Evolutionary conservation across 1,284 basidiomycete species (phyloP).

Genomic region (Papiliotrema laurentii): DNA sequence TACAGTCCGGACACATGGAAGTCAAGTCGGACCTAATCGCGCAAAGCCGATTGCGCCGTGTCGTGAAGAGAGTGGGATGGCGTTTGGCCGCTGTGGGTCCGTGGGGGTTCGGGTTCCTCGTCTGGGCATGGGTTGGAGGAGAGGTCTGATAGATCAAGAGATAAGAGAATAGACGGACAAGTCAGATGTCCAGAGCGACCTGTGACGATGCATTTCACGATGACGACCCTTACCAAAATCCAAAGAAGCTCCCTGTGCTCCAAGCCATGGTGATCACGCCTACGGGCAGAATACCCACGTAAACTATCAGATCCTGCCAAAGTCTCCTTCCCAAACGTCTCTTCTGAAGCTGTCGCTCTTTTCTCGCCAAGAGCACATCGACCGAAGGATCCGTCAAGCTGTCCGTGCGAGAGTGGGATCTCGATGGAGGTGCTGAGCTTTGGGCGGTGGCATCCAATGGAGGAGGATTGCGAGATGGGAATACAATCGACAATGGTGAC

Average conservation of each 20-base stretch:
- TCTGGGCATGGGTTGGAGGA: slow-evolving; percentile 47
- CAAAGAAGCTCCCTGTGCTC: slow-evolving; percentile 40
- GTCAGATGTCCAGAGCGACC: background rate
- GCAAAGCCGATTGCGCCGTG: slow-evolving; percentile 8
- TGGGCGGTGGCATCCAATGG: background rate
- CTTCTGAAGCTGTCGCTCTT: slow-evolving; percentile 49
- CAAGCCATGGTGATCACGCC: slow-evolving; percentile 38
- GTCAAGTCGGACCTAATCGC: background rate
- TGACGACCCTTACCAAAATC: slow-evolving; percentile 29
- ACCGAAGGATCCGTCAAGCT: slow-evolving; percentile 35
- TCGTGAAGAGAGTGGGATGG: slow-evolving; percentile 34
- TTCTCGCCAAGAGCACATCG: slow-evolving; percentile 46
- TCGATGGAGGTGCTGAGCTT: background rate
- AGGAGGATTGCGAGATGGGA: slow-evolving; percentile 27
- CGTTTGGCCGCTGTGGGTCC: slow-evolving; percentile 43
- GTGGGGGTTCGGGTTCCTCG: slow-evolving; percentile 47
- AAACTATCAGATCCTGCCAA: slow-evolving; percentile 50
- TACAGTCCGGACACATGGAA: slow-evolving; percentile 14
- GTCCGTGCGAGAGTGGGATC: slow-evolving; percentile 23
- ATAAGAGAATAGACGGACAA: background rate
- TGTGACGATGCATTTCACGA: background rate
- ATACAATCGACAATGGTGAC: slow-evolving; percentile 48
- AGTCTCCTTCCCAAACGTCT: slow-evolving; percentile 43
- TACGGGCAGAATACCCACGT: slow-evolving; percentile 46
- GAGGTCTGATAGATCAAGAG: slow-evolving; percentile 30